Evolutionary conservation across 495 filamentous ascomycete genomes (phyloP).

Genomic region (Penicillium coffeae): DNA sequence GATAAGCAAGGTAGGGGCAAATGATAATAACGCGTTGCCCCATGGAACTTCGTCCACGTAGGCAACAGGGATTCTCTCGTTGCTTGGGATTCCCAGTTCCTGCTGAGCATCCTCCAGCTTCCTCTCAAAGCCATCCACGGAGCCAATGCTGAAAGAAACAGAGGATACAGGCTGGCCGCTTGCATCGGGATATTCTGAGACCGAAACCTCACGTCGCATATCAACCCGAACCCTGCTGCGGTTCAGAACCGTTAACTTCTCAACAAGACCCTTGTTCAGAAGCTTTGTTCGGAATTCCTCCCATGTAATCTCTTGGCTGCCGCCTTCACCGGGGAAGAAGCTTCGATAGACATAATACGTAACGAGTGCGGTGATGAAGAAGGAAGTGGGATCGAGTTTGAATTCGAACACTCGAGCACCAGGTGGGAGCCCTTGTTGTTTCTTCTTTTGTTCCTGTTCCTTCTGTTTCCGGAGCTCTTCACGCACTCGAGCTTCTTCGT

Average conservation of each 20-base stretch:
- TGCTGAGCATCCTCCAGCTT: conserved; percentile 81
- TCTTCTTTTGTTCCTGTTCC: conserved; percentile 28
- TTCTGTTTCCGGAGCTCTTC: conserved; percentile 28
- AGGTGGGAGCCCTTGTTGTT: conserved; percentile 17
- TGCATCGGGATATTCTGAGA: conserved; percentile 77
- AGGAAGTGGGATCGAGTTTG: conserved; percentile 53
- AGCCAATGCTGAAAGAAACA: conserved; percentile 96
- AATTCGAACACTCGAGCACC: conserved; percentile 40
- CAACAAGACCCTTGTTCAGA: conserved; percentile 91
- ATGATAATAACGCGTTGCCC: conserved; percentile 61
- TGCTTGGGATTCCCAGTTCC: conserved; percentile 76
- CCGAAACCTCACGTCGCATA: conserved; percentile 75
- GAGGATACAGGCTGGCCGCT: conserved; percentile 65
- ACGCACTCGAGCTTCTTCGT: conserved; percentile 7
- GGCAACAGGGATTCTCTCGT: conserved; percentile 84
- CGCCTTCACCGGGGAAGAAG: conserved; percentile 60
- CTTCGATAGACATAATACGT: conserved; percentile 60
- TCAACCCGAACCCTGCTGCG: conserved; percentile 73
- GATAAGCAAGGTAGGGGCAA: conserved; percentile 84
- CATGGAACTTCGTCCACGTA: conserved; percentile 74
- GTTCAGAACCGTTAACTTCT: conserved; percentile 82
- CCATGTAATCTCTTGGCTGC: conserved; percentile 82
- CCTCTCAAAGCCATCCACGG: conserved; percentile 86
- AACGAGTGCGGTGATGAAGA: conserved; percentile 54
- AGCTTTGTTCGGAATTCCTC: conserved; percentile 92